A percentile compares a stretch with the other conserved stretches of the same genome.
Conservation (phyloP, 352 stramenopile genomes). For the Globisporangium polare region DNA sequence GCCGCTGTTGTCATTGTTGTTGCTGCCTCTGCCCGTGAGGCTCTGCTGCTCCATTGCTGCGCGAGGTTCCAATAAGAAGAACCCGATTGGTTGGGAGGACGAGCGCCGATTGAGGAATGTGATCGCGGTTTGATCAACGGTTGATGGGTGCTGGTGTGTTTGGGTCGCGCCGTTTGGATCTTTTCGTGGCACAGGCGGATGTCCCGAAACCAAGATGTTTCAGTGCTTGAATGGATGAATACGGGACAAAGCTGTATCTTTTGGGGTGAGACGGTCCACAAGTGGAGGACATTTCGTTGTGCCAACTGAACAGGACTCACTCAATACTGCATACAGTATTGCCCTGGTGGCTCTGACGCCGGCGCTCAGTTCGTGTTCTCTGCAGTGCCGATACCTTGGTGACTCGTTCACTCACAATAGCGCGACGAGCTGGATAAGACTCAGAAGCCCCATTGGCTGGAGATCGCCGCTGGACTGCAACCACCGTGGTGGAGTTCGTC, state of each 20-base stretch:
- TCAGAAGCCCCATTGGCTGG: background rate
- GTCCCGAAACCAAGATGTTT: background rate
- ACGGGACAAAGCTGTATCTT: background rate
- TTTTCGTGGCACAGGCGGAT: background rate
- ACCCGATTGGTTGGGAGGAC: too few species aligned
- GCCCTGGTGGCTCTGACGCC: too few species aligned
- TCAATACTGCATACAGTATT: too few species aligned
- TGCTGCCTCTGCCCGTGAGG: background rate
- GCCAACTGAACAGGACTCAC: too few species aligned
- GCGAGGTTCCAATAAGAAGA: too few species aligned
- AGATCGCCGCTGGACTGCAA: too few species aligned
- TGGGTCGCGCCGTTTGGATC: slow-evolving; percentile 2
- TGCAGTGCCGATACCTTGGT: too few species aligned
- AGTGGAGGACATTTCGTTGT: background rate
- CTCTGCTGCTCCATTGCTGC: slow-evolving; percentile 21
- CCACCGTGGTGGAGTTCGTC: slow-evolving; percentile 50
- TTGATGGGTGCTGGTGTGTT: background rate
- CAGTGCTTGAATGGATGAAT: background rate
- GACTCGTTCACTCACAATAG: too few species aligned
- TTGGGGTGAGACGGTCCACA: background rate
- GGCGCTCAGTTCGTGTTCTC: too few species aligned
- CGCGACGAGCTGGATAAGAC: too few species aligned
- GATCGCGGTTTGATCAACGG: too few species aligned
- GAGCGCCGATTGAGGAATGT: background rate
- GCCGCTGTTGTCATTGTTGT: background rate